A percentile compares a stretch with the other conserved stretches of the same genome.
phyloP scores from a whole-genome alignment of 106 monocot genomes.

The Posidonia australis region DNA sequence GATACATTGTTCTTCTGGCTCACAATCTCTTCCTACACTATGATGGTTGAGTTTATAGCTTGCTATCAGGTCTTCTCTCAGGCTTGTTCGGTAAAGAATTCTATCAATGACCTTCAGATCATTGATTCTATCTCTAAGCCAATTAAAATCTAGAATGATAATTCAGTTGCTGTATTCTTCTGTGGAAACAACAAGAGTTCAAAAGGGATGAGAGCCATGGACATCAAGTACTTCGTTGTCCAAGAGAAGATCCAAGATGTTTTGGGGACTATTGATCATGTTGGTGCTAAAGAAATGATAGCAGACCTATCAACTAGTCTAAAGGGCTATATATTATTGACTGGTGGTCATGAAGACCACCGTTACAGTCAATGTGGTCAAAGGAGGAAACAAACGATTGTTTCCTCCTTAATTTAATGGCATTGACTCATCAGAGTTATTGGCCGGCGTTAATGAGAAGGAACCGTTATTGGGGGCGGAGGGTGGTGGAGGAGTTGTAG shows the following conservation, averaged over 20 bases:
- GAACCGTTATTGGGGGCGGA: no score
- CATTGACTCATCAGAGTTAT: no score
- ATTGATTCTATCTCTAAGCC: constrained; percentile 1
- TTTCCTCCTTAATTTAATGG: no score
- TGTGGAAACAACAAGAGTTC: background rate
- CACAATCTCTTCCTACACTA: background rate
- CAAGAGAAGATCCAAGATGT: constrained; percentile 8
- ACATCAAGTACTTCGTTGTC: constrained; percentile 6
- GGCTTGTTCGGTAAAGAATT: constrained; percentile 3
- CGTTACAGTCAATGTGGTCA: no score
- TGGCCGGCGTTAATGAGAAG: no score
- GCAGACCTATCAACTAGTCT: no score
- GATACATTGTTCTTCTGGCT: background rate
- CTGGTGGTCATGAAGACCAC: no score
- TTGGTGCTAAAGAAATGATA: no score
- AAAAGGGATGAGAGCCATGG: background rate
- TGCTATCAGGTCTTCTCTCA: background rate
- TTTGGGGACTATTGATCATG: no score
- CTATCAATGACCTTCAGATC: background rate
- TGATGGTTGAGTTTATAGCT: background rate
- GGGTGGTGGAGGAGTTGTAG: no score
- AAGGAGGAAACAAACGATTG: no score
- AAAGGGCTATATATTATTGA: no score
- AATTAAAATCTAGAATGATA: constrained; percentile 6
- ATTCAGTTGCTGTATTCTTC: background rate